Base-by-base conservation (phyloP, 345 rosid genomes). In the Boechera retrofracta region DNA sequence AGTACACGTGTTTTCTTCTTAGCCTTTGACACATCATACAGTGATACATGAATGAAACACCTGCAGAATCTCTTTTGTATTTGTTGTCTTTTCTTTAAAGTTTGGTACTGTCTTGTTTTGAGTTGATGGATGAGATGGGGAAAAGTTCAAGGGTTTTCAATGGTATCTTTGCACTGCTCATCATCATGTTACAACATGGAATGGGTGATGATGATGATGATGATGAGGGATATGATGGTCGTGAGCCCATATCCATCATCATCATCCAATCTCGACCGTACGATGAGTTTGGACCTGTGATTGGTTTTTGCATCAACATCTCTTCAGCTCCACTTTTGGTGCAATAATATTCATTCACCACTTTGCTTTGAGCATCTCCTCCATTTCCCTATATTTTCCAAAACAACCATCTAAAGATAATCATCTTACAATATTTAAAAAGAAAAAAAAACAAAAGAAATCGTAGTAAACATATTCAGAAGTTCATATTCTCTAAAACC, bases 111-210 rank as follows among this genome's bases (percentile, higher is more conserved):
- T 88, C 91, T 84, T 91, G 87, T 75, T 82, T 85, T 51, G 92
- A 88, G 81, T 88, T 89, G 73, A 94, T 77, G 35, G 94, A 65
- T 57, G 86, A 86, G 81, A 91, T 76, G 10, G 98, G 98, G 78
- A 93, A 93, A 82, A 93, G 98, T 77, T 93, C 81, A 4, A 93
- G 97, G 75, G 98, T 93, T 86, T 86, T 84, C 11, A 85, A 85
- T 6, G 97, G 92, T 55, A 89, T 86, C 71, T 73, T 79, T 62
- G 79, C 61, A 79, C 74, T 78, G 68, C 11, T 79, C 79, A 71
- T 75, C 39, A 77, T 45, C 72, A 51, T 73, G 72, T 80, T 65
- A 32, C 72, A 70, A 55, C 77, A 71, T 49, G 80, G 78, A 15
- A 64, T 15, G 10, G 12, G 65, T 35, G 42, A 39, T 39, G 78